phyloP scores from a whole-genome alignment of 75 land plant species.

The Pseudotsuga menziesii region DNA sequence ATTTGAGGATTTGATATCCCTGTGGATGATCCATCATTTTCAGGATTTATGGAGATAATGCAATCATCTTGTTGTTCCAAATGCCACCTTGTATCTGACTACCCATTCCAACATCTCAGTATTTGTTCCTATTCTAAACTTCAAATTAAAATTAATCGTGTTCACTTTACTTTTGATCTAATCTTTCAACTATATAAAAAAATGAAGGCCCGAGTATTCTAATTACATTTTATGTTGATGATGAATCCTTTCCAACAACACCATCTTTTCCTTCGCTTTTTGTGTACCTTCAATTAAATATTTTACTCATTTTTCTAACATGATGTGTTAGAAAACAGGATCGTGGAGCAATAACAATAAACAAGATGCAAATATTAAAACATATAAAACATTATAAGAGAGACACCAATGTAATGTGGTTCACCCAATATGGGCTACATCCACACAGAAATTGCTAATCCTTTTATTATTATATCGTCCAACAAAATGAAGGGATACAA shows the following conservation, averaged over 20 bases:
- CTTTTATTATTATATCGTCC: no score
- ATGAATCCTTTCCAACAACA: neutral
- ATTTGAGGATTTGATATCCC: no score
- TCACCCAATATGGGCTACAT: no score
- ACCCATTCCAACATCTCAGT: constrained; percentile 60
- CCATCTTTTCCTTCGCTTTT: neutral
- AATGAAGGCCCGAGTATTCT: neutral
- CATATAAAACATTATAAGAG: no score
- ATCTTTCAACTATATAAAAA: neutral
- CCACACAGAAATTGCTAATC: no score
- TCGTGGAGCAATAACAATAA: no score
- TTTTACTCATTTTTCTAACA: neutral
- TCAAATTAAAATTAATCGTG: neutral
- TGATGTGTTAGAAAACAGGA: no score
- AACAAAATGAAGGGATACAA: no score
- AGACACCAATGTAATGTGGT: no score
- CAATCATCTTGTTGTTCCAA: constrained; percentile 84
- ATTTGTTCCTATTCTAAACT: constrained; percentile 2
- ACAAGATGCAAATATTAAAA: no score
- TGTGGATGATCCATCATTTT: no score
- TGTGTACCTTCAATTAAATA: neutral
- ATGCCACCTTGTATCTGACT: constrained; percentile 64
- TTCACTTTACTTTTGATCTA: neutral
- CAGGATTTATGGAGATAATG: constrained; percentile 8
- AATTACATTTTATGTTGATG: neutral